Evolutionary conservation across 2,329 filamentous ascomycete genomes (phyloP).

Genomic region (Penicillium polonicum): DNA sequence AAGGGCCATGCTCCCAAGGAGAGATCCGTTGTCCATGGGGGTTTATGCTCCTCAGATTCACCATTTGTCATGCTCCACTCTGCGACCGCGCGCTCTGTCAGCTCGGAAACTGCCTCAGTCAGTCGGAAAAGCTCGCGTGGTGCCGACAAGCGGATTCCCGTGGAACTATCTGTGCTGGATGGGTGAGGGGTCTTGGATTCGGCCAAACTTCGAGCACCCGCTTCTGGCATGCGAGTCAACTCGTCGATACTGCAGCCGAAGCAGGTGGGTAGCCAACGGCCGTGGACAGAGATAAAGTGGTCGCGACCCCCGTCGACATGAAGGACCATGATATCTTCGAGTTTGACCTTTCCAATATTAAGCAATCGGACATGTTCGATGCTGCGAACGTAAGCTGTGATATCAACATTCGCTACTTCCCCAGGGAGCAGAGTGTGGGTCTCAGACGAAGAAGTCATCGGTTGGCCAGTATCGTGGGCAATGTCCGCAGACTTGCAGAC

Average conservation of each 20-base stretch:
- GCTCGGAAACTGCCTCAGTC: conserved; percentile 71
- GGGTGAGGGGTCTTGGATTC: conserved; percentile 25
- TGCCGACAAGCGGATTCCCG: conserved; percentile 66
- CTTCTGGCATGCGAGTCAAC: conserved; percentile 78
- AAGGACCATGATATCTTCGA: conserved; percentile 88
- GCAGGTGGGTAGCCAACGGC: conserved; percentile 74
- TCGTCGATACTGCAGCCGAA: conserved; percentile 87
- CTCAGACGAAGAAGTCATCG: conserved; percentile 38
- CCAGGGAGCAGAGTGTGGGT: conserved; percentile 74
- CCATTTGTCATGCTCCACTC: conserved; percentile 61
- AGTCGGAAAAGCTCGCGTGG: conserved; percentile 87
- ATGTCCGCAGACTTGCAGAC: conserved; percentile 57
- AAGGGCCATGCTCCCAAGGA: conserved; percentile 59
- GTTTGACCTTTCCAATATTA: conserved; percentile 62
- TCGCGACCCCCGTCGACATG: conserved; percentile 81
- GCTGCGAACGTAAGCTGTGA: conserved; percentile 67
- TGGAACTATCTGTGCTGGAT: conserved; percentile 30
- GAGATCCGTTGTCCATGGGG: conserved; percentile 53
- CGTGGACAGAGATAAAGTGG: conserved; percentile 83
- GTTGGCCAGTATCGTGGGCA: conserved; percentile 27
- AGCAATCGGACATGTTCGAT: conserved; percentile 65
- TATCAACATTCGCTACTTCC: conserved; percentile 69
- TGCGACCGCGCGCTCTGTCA: conserved; percentile 58
- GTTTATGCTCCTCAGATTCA: conserved; percentile 34
- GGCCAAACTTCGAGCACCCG: conserved; percentile 68